phyloP scores from a whole-genome alignment of 2,329 filamentous ascomycete species.

The Cryoendolithus antarcticus region DNA sequence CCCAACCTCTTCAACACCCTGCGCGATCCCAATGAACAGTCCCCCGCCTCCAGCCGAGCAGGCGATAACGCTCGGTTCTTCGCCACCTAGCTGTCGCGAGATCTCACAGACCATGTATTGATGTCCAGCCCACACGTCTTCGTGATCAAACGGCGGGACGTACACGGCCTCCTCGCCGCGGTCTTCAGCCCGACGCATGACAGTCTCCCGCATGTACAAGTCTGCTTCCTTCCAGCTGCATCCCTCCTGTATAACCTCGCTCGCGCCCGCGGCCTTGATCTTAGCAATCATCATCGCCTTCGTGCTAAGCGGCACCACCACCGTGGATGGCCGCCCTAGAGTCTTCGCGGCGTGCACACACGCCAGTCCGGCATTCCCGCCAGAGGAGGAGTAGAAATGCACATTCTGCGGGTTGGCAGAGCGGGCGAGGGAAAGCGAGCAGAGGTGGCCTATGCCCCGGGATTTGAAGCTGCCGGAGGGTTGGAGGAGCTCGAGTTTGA shows the following conservation, averaged over 20 bases:
- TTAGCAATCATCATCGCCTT: constrained; percentile 60
- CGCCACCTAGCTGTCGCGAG: constrained; percentile 25
- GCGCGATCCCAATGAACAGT: constrained; percentile 62
- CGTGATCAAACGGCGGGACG: constrained; percentile 58
- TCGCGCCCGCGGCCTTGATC: constrained; percentile 53
- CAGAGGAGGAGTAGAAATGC: constrained; percentile 70
- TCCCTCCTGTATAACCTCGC: constrained; percentile 56
- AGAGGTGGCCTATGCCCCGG: constrained; percentile 58
- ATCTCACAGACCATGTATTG: constrained; percentile 45
- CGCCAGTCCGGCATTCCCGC: constrained; percentile 75
- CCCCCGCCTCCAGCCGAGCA: constrained; percentile 75
- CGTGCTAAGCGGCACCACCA: constrained; percentile 58
- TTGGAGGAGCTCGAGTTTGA: constrained; percentile 77
- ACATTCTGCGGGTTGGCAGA: constrained; percentile 23
- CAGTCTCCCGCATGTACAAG: constrained; percentile 45
- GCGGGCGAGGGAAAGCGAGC: constrained; percentile 39
- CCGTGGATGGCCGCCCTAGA: constrained; percentile 55
- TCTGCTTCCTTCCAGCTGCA: constrained; percentile 60
- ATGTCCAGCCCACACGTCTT: constrained; percentile 55
- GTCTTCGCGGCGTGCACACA: constrained; percentile 59
- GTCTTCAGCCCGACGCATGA: constrained; percentile 32
- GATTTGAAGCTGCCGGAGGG: constrained; percentile 82
- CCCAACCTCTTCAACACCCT: constrained; percentile 45
- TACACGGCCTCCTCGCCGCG: constrained; percentile 45
- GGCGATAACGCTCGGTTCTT: constrained; percentile 54